A percentile compares a stretch with the other conserved stretches of the same genome.
Conservation (phyloP, 768 basidiomycete species). For the Russula lepida region DNA sequence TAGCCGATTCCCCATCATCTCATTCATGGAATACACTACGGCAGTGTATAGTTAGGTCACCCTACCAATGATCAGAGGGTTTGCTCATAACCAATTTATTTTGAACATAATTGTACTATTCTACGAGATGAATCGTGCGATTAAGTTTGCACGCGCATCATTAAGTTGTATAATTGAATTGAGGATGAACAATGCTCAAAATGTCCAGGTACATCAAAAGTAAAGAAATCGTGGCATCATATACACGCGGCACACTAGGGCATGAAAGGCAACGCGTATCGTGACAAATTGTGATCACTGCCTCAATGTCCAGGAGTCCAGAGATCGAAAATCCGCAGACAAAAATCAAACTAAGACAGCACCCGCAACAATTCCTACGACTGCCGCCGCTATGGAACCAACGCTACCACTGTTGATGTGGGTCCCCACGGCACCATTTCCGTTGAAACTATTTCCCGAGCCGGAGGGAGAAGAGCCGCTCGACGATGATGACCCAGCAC, state of each 20-base stretch:
- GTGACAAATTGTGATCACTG: background rate
- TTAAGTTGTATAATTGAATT: too few relatives aligned
- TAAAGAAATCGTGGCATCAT: background rate
- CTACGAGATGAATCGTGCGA: background rate
- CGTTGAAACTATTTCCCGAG: slow-evolving; percentile 10
- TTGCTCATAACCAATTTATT: too few relatives aligned
- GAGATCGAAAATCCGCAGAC: background rate
- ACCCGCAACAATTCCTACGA: slow-evolving; percentile 12
- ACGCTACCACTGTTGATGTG: background rate
- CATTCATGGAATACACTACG: too few relatives aligned
- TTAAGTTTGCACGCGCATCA: background rate
- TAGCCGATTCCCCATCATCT: too few relatives aligned
- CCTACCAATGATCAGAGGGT: too few relatives aligned
- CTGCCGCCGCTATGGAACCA: background rate
- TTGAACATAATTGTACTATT: too few relatives aligned
- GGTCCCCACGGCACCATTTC: slow-evolving; percentile 3
- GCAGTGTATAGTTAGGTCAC: too few relatives aligned
- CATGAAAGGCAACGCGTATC: background rate
- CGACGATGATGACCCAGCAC: background rate
- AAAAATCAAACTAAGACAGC: slow-evolving; percentile 3
- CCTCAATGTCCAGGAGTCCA: slow-evolving; percentile 3
- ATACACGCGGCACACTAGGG: background rate
- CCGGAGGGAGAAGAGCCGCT: background rate
- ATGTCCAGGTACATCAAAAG: slow-evolving; percentile 4
- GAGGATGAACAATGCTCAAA: background rate